Base-by-base conservation (phyloP, 345 rosid genomes). In the Lepidium sativum region DNA sequence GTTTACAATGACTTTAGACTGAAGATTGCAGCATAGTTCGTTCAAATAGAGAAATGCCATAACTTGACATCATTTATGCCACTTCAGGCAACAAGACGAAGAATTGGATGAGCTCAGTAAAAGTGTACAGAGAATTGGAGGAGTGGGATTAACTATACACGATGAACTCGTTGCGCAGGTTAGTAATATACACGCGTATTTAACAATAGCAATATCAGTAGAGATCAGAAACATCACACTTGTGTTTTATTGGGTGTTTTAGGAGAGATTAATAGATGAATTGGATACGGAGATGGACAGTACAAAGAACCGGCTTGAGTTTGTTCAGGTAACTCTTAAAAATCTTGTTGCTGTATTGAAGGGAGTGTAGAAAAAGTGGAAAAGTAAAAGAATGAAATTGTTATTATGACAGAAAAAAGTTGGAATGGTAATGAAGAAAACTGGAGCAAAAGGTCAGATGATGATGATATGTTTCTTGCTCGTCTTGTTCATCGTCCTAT, bases 391-490 rank as follows among this genome's bases (percentile, higher is more conserved):
- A 40, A 32, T 37, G n/a, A 35, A 15, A 53, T 10, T 77, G 54
- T 45, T 15, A 14, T 39, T 50, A 58, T 61, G 39, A 75, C 96
- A 92, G 97, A 94, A 94, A 82, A 94, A 88, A 69, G 97, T 94
- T 65, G 95, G 86, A 9, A 82, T 91, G 92, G 95, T 94, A 54
- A 94, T 94, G 99, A 94, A 88, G 88, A 94, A 88, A 75, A 97
- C 97, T 33, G 72, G 99, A 52, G 84, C 86, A 6, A 94, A 88
- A 82, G 97, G 96, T 8, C 99, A 94, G 71, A 57, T 83, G 54
- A 86, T 94, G 97, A 91, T 94, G 99, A 94, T 88, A 62, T 51
- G 86, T 63, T 86, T 86, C 78, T 76, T 94, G 73, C 55, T 94
- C 27, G 80, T 69, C 78, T 66, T 94, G 81, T 94, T 94, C 81